Base-by-base conservation (phyloP, 306 rosid species). In the Vigna radiata region DNA sequence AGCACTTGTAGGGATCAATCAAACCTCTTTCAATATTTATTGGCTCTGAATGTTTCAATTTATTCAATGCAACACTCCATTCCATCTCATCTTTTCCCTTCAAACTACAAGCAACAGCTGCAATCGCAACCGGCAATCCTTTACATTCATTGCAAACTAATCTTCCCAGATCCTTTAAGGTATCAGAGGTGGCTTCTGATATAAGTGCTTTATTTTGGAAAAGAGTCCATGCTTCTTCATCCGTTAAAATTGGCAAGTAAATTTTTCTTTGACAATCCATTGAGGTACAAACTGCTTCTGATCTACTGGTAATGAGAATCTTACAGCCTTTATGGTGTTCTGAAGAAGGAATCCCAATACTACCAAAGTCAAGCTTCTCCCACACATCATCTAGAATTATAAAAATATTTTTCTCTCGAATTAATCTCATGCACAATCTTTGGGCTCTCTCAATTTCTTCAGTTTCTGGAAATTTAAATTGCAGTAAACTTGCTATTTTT, bases 301-400 rank as follows among this genome's bases (percentile, higher is more conserved):
- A 10, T 5, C 86, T 69, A 5, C 78, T 74, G 7, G 81, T 52
- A 8, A 83, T 19, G 23, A 83, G 54, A 6, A 83, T 41, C 31
- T 49, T 43, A 11, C 78, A 79, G 0, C 56, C 44, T 29, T 7
- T 47, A 13, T 2, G 49, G 8, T 72, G 14, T 7, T 29, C 4
- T 0, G 16, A 0, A 1, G 17, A 52, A 0, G 79, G 83, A 48
- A 83, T 68, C 46, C 86, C 86, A 4, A 82, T 29, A 36, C 1
- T 17, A 5, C 9, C 18, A 27, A 75, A 16, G 54, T 66, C 7
- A 16, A 78, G 73, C 6, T 1, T 4, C 3, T 19, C 29, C 83
- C 83, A 78, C 8, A 78, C 73, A 9, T 78, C 80, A 78, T 83
- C 83, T 0, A 83, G 16, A 9, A 83, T 83, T 25, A 83, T 0